Conservation (phyloP, 2,329 filamentous ascomycete species). For the Monilinia laxa region DNA sequence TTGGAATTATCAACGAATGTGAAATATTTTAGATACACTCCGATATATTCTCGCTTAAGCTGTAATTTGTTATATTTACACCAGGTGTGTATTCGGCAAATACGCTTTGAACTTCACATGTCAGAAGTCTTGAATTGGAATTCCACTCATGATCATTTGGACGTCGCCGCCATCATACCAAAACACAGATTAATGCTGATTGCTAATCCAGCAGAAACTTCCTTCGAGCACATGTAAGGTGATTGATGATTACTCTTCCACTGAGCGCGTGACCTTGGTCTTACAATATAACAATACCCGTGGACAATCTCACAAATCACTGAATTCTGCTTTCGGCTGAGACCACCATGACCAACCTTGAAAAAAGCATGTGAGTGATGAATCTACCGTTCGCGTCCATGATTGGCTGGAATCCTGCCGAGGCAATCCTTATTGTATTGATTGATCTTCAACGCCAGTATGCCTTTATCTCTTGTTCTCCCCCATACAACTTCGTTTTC, state of each 20-base stretch:
- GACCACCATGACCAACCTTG: slow-evolving; percentile 3
- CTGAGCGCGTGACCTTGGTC: background rate
- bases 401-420: slow-evolving; percentile 23
- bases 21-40: background rate
- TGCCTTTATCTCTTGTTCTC: slow-evolving; percentile 1
- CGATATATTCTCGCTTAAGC: background rate
- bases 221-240: background rate
- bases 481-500: background rate
- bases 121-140: background rate
- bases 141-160: background rate
- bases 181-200: background rate
- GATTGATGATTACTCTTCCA: background rate
- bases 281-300: background rate
- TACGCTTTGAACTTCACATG: slow-evolving; percentile 9
- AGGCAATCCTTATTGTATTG: slow-evolving; percentile 18
- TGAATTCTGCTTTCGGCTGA: slow-evolving; percentile 18
- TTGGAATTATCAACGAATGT: background rate
- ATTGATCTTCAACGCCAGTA: background rate
- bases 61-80: background rate
- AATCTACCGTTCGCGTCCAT: slow-evolving; percentile 12
- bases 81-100: background rate
- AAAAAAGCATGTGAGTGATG: slow-evolving; percentile 21
- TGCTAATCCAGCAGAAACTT: background rate
- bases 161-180: background rate
- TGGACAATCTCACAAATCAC: background rate